phyloP scores from a whole-genome alignment of 1,284 basidiomycete species.

The Puccinia triticina region DNA sequence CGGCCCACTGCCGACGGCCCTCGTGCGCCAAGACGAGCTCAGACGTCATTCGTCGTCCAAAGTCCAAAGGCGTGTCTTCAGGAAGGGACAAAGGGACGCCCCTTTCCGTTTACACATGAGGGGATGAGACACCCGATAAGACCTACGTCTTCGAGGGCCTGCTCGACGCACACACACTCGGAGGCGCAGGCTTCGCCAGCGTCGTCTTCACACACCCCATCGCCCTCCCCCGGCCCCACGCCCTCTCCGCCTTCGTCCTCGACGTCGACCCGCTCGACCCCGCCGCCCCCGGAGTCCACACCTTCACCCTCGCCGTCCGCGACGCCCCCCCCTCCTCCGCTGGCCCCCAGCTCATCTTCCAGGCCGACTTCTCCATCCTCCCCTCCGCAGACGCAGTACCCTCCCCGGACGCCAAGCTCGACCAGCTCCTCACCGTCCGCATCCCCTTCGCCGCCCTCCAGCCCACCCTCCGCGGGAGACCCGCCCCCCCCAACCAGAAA shows the following conservation, averaged over 20 bases:
- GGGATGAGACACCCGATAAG: not conserved
- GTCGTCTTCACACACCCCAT: conserved; percentile 15
- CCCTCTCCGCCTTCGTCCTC: not conserved
- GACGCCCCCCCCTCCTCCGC: not conserved
- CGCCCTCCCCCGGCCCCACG: not conserved
- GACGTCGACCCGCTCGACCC: not conserved
- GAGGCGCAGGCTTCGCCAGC: conserved; percentile 38
- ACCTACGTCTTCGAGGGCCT: not conserved
- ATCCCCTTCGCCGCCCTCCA: conserved; percentile 30
- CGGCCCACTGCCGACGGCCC: too few species aligned
- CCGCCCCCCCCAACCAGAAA: not conserved
- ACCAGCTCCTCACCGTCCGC: not conserved
- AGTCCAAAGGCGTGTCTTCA: too few species aligned
- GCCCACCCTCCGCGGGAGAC: conserved; percentile 16
- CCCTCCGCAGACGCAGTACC: too few species aligned
- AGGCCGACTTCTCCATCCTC: conserved; percentile 6
- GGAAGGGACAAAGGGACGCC: too few species aligned
- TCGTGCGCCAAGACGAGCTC: too few species aligned
- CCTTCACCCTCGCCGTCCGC: not conserved
- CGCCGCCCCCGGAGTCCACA: not conserved
- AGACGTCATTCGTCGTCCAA: too few species aligned
- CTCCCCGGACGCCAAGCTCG: not conserved
- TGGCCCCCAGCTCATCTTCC: not conserved
- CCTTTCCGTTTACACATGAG: too few species aligned
- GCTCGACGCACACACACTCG: conserved; percentile 11